These are phyloP conservation scores for Macrolepiota albuminosa DNA, from an alignment of 768 basidiomycete species.

Conservation along the genomic window DNA sequence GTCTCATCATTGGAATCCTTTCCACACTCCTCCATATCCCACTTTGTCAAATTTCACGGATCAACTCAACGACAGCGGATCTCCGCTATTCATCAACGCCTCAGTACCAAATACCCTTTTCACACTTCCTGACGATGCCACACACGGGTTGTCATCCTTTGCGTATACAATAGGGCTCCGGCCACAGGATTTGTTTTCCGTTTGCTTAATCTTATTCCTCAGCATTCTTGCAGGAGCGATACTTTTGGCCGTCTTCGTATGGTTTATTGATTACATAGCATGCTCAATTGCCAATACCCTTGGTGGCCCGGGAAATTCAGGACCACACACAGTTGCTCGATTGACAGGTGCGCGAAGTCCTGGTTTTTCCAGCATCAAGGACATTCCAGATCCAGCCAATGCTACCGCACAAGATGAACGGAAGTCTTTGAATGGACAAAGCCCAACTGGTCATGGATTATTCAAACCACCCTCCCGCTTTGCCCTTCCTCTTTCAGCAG, in stretches of 20 bases:
- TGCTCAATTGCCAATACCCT: constrained; percentile 28
- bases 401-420: constrained; percentile 37
- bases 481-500: constrained; percentile 19
- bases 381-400: constrained; percentile 35
- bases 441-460: constrained; percentile 18
- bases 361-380: constrained; percentile 41
- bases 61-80: constrained; percentile 66
- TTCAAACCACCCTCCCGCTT: constrained; percentile 23
- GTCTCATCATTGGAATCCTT: constrained; percentile 62
- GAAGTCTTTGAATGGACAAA: constrained; percentile 40
- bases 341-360: constrained; percentile 32
- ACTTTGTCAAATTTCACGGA: constrained; percentile 69
- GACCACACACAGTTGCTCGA: constrained; percentile 15
- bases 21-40: constrained; percentile 48
- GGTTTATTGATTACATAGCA: constrained; percentile 61
- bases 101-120: constrained; percentile 68
- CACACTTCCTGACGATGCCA: constrained; percentile 56
- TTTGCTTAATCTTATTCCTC: constrained; percentile 81
- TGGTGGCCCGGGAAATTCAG: constrained; percentile 8
- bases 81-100: constrained; percentile 74
- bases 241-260: constrained; percentile 62
- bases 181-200: constrained; percentile 76
- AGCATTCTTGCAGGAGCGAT: constrained; percentile 71
- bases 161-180: constrained; percentile 81
- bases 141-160: constrained; percentile 75